A percentile compares a stretch with the other conserved stretches of the same genome.
These are phyloP conservation scores for Ceratobasidium sp. DNA, from an alignment of 1,284 basidiomycete species.

Conservation along the genomic window DNA sequence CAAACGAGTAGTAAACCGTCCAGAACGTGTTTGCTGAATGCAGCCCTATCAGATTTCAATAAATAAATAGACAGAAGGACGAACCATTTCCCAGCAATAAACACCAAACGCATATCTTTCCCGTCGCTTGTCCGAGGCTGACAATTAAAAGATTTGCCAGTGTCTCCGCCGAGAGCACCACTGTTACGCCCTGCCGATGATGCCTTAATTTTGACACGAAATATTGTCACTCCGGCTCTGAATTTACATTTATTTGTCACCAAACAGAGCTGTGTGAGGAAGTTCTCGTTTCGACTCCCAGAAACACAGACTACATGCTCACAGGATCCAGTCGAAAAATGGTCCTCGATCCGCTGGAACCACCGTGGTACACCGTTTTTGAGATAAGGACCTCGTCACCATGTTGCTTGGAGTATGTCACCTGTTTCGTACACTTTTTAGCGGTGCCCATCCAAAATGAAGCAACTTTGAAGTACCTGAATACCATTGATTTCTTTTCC, in stretches of 20 bases:
- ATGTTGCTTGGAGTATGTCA: not conserved
- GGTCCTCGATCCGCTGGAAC: not conserved
- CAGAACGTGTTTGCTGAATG: not conserved
- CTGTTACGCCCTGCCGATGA: slow-evolving; percentile 1
- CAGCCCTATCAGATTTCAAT: not conserved
- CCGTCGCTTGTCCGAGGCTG: not conserved
- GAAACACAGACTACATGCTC: slow-evolving; percentile 3
- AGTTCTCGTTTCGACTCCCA: not conserved
- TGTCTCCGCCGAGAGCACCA: not conserved
- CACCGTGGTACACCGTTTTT: not conserved
- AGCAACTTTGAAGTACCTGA: not conserved
- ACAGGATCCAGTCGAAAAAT: not conserved
- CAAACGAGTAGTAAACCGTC: not conserved
- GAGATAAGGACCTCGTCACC: not conserved
- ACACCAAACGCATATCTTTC: not conserved
- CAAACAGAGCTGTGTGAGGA: not conserved
- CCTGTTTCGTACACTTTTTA: not conserved
- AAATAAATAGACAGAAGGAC: not conserved
- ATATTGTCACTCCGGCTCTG: not conserved
- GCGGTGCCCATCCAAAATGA: too few species aligned
- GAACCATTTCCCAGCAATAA: slow-evolving; percentile 7
- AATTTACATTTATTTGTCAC: not conserved
- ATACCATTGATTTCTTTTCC: not conserved
- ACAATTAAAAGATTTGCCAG: not conserved
- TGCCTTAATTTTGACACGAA: not conserved